These are phyloP conservation scores for Leersia perrieri DNA, from an alignment of 176 grass and related monocot species.

Conservation along the genomic window DNA sequence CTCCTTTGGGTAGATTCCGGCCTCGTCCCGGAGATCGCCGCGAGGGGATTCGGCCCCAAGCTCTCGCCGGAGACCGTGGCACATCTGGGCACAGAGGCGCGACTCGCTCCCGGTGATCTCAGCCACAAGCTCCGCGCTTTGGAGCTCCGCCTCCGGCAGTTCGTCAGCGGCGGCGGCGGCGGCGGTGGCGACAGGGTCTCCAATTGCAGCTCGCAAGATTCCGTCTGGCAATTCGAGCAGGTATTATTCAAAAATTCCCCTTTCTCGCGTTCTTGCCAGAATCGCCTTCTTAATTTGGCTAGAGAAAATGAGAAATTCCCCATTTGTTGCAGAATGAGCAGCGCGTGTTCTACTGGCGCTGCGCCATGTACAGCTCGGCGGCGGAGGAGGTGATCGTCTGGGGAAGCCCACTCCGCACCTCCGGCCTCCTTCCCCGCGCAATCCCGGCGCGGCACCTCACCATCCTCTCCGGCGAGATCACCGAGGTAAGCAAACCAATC, in stretches of 20 bases:
- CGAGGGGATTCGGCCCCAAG: constrained; percentile 49
- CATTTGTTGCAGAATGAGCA: constrained; percentile 39
- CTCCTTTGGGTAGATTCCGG: constrained; percentile 60
- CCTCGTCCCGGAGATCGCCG: constrained; percentile 42
- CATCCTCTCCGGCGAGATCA: constrained; percentile 74
- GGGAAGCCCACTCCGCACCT: constrained; percentile 73
- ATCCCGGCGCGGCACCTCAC: constrained; percentile 54
- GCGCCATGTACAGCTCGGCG: constrained; percentile 69
- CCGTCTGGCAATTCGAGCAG: constrained; percentile 72
- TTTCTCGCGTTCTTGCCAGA: background rate
- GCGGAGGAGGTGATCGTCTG: constrained; percentile 78
- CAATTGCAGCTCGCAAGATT: constrained; percentile 60
- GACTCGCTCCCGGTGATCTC: constrained; percentile 36
- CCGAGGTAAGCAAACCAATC: constrained; percentile 50
- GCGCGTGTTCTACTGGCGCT: constrained; percentile 80
- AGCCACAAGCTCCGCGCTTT: constrained; percentile 29
- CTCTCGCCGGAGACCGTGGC: constrained; percentile 47
- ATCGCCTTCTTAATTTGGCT: background rate
- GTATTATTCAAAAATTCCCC: constrained; percentile 23
- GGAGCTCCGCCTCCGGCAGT: constrained; percentile 37
- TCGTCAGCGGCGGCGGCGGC: constrained; percentile 44
- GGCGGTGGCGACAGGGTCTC: constrained; percentile 26
- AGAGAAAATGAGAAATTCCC: background rate
- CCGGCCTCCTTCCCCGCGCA: constrained; percentile 56
- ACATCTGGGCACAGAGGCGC: constrained; percentile 37